Evolutionary conservation across 768 basidiomycete genomes (phyloP).

Genomic region (Kwoniella sp.): DNA sequence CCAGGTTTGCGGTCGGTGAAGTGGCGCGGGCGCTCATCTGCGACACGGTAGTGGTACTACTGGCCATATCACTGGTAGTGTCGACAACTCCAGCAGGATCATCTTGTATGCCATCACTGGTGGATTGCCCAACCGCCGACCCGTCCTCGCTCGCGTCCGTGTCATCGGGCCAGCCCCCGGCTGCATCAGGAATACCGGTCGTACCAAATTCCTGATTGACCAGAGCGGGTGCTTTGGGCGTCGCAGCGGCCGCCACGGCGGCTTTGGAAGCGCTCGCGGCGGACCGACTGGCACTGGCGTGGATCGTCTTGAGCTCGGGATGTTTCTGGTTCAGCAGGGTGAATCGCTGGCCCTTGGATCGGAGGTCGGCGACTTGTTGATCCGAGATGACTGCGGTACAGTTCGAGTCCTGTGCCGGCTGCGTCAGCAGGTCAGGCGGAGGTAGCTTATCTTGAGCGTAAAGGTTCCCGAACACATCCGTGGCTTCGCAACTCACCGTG

Average conservation of each 20-base stretch:
- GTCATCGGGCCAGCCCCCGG: too few relatives aligned
- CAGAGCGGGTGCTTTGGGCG: background rate
- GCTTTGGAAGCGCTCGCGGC: too few relatives aligned
- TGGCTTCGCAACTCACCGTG: slow-evolving; percentile 6
- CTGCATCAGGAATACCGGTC: background rate
- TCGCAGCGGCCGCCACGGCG: background rate
- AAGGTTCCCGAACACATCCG: too few relatives aligned
- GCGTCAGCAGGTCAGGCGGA: background rate
- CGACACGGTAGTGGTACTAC: too few relatives aligned
- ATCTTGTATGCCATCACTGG: background rate
- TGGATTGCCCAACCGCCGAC: background rate
- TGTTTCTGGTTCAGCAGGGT: slow-evolving; percentile 12
- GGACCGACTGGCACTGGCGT: background rate
- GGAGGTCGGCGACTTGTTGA: slow-evolving; percentile 1
- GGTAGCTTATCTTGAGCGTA: too few relatives aligned
- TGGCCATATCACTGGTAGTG: too few relatives aligned
- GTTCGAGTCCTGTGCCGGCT: slow-evolving; percentile 2
- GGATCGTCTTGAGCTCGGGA: background rate
- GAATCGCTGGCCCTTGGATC: slow-evolving; percentile 9
- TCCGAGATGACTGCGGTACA: slow-evolving; percentile 7
- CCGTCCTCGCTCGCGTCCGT: too few relatives aligned
- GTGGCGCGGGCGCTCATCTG: too few relatives aligned
- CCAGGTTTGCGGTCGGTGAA: too few relatives aligned
- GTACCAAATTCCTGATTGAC: background rate
- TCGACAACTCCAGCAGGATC: too few relatives aligned